Base-by-base conservation (phyloP, 768 basidiomycete genomes). In the Hemileccinum impolitum region DNA sequence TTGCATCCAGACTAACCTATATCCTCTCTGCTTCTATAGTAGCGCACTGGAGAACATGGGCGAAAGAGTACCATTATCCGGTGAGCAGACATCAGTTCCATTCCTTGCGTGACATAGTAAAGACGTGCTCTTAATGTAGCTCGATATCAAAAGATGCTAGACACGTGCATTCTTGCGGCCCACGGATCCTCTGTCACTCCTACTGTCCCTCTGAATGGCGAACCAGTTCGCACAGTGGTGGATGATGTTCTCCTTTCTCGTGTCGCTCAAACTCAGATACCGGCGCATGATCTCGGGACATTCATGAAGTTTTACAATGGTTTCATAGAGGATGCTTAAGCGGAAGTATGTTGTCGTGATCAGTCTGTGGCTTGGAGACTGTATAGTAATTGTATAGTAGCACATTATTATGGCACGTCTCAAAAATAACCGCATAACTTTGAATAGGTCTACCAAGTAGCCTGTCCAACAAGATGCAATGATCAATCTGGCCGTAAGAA, bases 11-110 rank as follows among this genome's bases (percentile, higher is more conserved):
- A 38, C 40, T 38, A 41, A 35, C 30, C 17, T 30, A 30, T 26
- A 25, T 18, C 11, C 11, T 38, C 14, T 36, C 25, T 32, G 5
- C 44, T 30, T 41, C 43, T 40, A 32, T 47, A 87, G 85, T 30
- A 70, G 71, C 31, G 82, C 84, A 3, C 74, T 88, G 19, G 66
- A 69, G 11, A 81, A 79, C 56, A 74, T 87, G 52, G 85, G 85
- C 0, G 78, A 83, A 57, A 79, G 81, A 15, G 74, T 87, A 36
- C 85, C 86, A 21, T 69, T 89, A 47, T 82, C 85, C 4, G 74
- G 75, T 75, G 51, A 54, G 73, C 19, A 39, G 13, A 30, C 4
- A 34, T 67, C 8, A 6, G 40, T 43, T 36, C 23, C 8, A 30
- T 26, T n/a, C n/a, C n/a, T 41, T 11, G 21, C 17, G 25, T 36